Conservation (phyloP, 2,329 filamentous ascomycete genomes). For the Claviceps purpurea region DNA sequence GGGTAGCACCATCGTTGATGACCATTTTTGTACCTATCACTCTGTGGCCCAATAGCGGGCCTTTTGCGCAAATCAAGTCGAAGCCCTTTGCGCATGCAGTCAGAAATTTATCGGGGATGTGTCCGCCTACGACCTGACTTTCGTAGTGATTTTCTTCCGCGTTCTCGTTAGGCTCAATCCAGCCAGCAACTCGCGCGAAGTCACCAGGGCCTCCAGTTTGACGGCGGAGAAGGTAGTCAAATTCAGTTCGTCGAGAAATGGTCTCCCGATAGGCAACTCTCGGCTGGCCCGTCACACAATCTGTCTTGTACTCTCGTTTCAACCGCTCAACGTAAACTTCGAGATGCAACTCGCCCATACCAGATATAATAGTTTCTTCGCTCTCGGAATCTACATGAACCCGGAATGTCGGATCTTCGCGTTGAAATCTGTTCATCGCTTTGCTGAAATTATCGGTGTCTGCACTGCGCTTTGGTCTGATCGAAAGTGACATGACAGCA, state of each 20-base stretch:
- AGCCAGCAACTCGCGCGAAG: constrained; percentile 84
- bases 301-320: constrained; percentile 90
- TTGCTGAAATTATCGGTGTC: constrained; percentile 93
- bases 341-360: constrained; percentile 94
- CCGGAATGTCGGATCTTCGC: constrained; percentile 95
- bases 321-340: constrained; percentile 97
- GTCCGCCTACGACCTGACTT: constrained; percentile 74
- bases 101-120: constrained; percentile 91
- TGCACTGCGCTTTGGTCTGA: constrained; percentile 87
- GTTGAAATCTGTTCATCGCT: constrained; percentile 96
- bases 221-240: constrained; percentile 89
- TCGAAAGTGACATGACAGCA: constrained; percentile 93
- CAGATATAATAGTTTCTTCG: constrained; percentile 93
- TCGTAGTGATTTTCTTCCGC: constrained; percentile 71
- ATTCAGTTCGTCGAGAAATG: constrained; percentile 64
- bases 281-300: constrained; percentile 89
- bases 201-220: constrained; percentile 93
- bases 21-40: constrained; percentile 86
- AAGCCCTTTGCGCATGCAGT: constrained; percentile 94
- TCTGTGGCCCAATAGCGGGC: constrained; percentile 82
- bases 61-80: constrained; percentile 66
- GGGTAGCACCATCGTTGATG: constrained; percentile 89
- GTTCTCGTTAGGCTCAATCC: constrained; percentile 69
- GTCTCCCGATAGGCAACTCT: constrained; percentile 97
- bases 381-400: constrained; percentile 86